Evolutionary conservation across 2,329 filamentous ascomycete species (phyloP).

Genomic region (Achaetomium macrosporum): DNA sequence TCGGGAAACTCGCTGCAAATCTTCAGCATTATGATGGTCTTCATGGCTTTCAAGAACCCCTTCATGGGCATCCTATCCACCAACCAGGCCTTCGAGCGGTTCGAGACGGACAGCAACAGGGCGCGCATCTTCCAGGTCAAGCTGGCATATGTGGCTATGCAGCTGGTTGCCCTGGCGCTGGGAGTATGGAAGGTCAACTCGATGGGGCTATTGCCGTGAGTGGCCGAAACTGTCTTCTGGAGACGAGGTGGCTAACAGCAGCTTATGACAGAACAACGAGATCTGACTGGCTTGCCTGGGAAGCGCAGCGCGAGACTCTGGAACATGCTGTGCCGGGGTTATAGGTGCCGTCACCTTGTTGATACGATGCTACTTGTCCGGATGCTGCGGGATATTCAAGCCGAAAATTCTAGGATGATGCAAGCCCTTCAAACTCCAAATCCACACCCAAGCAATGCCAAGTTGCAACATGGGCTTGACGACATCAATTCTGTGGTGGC

Average conservation of each 20-base stretch:
- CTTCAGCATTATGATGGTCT: slow-evolving; percentile 99
- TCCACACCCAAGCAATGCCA: no score
- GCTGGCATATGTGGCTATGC: slow-evolving; percentile 79
- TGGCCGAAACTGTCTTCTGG: slow-evolving; percentile 22
- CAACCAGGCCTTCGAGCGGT: slow-evolving; percentile 82
- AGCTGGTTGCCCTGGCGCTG: slow-evolving; percentile 73
- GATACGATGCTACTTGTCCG: no score
- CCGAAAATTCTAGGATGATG: no score
- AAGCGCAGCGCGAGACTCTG: slow-evolving; percentile 63
- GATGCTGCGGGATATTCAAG: no score
- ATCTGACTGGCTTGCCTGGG: slow-evolving; percentile 98
- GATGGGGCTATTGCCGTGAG: slow-evolving; percentile 90
- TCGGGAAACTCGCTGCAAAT: slow-evolving; percentile 97
- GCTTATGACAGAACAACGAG: slow-evolving; percentile 65
- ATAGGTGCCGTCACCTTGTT: no score
- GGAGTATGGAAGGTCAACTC: slow-evolving; percentile 95
- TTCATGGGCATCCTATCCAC: slow-evolving; percentile 77
- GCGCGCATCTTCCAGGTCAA: slow-evolving; percentile 75
- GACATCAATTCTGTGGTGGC: no score
- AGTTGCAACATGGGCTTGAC: no score
- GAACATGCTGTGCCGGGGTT: slow-evolving; percentile 62
- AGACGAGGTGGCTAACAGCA: slow-evolving; percentile 26
- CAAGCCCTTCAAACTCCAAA: no score
- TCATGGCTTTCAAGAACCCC: slow-evolving; percentile 97
- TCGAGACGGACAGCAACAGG: slow-evolving; percentile 75